Evolutionary conservation across 148 eudicot genomes (phyloP).

Genomic region (Vaccinium darrowii): DNA sequence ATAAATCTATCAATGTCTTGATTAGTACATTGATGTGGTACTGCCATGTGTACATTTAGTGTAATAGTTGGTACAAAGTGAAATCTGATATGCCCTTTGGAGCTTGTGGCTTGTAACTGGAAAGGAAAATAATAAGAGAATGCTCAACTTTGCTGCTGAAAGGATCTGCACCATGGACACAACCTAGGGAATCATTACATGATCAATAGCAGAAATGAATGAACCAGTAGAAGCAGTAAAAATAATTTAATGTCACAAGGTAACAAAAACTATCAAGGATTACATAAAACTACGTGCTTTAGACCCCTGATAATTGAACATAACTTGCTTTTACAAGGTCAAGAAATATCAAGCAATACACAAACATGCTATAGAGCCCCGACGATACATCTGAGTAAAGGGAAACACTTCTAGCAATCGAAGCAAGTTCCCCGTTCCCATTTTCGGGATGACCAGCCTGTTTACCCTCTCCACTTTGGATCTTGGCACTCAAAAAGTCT

Average conservation of each 20-base stretch:
- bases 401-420: neutral
- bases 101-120: neutral
- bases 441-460: neutral
- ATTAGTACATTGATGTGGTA: no score
- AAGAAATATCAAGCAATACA: neutral
- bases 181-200: neutral
- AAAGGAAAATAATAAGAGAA: neutral
- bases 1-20: no score
- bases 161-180: neutral
- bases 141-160: neutral
- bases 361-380: neutral
- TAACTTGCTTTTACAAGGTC: neutral
- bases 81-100: neutral
- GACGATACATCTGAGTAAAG: constrained; percentile 2
- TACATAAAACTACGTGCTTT: constrained; percentile 41
- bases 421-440: neutral
- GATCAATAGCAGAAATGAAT: neutral
- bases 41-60: no score
- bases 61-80: neutral
- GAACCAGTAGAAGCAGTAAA: neutral
- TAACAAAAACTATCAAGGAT: constrained; percentile 21
- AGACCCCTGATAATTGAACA: neutral
- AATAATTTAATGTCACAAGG: constrained; percentile 16
- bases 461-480: neutral
- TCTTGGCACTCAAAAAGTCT: neutral